A percentile compares a stretch with the other conserved stretches of the same genome.
These are phyloP conservation scores for Panicum hallii DNA, from an alignment of 202 grass and related monocot genomes.

Conservation along the genomic window DNA sequence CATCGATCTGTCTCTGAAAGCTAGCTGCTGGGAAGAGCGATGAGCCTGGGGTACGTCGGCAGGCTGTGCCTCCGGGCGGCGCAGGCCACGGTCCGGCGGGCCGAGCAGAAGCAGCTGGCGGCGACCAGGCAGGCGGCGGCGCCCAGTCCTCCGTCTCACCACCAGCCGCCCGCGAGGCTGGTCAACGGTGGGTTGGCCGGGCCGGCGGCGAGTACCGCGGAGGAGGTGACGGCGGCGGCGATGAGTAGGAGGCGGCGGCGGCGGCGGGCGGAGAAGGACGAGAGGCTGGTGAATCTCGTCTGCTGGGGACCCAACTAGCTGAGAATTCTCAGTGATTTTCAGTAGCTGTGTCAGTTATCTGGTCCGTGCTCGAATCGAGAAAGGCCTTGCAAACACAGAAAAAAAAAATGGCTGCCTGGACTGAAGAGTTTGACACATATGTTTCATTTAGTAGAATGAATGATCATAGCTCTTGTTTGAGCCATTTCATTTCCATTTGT, in stretches of 20 bases:
- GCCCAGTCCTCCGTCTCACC: neutral
- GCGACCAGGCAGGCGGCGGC: neutral
- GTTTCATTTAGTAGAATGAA: too few relatives aligned
- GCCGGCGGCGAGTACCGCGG: neutral
- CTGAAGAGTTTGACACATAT: too few relatives aligned
- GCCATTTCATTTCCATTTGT: neutral
- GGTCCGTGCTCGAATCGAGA: too few relatives aligned
- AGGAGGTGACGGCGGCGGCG: neutral
- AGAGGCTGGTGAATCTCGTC: constrained; percentile 51
- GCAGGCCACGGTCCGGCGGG: constrained; percentile 40
- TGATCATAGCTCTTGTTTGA: too few relatives aligned
- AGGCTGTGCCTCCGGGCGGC: constrained; percentile 36
- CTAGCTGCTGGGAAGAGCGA: neutral
- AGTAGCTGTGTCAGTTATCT: neutral
- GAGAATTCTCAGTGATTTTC: neutral
- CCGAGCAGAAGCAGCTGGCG: constrained; percentile 40
- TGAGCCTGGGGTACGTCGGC: constrained; percentile 46
- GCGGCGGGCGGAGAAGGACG: constrained; percentile 44
- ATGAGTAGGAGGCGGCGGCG: neutral
- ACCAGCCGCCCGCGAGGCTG: neutral
- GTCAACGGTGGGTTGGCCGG: too few relatives aligned
- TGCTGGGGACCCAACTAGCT: constrained; percentile 52
- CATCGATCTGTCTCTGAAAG: neutral
- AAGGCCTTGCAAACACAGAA: too few relatives aligned
- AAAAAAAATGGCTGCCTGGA: too few relatives aligned